Evolutionary conservation across 2,329 filamentous ascomycete species (phyloP).

Genomic region (Calonectria fujianensis): DNA sequence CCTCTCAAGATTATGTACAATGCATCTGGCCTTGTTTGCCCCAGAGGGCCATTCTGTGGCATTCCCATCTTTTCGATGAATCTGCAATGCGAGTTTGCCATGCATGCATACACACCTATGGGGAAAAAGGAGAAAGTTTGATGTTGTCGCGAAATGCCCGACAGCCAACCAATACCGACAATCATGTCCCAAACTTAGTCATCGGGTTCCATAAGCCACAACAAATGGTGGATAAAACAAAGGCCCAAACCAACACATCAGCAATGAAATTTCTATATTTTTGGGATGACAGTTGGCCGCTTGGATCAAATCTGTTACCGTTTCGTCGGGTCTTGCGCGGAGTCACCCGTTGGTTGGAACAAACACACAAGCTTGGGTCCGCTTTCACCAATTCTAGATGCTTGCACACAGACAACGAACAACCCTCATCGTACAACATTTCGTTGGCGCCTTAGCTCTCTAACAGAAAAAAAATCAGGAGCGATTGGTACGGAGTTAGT

Average conservation of each 20-base stretch:
- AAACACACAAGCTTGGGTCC: conserved; percentile 9
- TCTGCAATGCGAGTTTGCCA: background rate
- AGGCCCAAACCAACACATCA: conserved; percentile 27
- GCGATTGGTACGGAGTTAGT: conserved; percentile 32
- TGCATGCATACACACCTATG: background rate
- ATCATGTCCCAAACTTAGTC: background rate
- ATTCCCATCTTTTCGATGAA: background rate
- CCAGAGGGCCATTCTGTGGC: background rate
- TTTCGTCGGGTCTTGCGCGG: conserved; percentile 1
- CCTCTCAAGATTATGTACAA: background rate
- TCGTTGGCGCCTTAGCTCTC: background rate
- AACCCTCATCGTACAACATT: background rate
- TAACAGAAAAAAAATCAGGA: conserved; percentile 18
- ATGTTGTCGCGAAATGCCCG: background rate
- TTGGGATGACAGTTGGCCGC: conserved; percentile 37
- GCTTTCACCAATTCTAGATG: conserved; percentile 8
- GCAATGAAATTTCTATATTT: conserved; percentile 13
- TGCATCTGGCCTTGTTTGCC: conserved; percentile 4
- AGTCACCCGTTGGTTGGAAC: conserved; percentile 24
- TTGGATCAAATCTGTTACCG: conserved; percentile 6
- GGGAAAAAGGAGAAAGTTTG: background rate
- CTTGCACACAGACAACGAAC: conserved; percentile 12
- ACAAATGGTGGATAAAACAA: background rate
- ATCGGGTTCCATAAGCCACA: background rate
- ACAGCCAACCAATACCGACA: background rate